A percentile compares a stretch with the other conserved stretches of the same genome.
These are phyloP conservation scores for Ceratocystis huliohia DNA, from an alignment of 2,329 filamentous ascomycete species.

Conservation along the genomic window DNA sequence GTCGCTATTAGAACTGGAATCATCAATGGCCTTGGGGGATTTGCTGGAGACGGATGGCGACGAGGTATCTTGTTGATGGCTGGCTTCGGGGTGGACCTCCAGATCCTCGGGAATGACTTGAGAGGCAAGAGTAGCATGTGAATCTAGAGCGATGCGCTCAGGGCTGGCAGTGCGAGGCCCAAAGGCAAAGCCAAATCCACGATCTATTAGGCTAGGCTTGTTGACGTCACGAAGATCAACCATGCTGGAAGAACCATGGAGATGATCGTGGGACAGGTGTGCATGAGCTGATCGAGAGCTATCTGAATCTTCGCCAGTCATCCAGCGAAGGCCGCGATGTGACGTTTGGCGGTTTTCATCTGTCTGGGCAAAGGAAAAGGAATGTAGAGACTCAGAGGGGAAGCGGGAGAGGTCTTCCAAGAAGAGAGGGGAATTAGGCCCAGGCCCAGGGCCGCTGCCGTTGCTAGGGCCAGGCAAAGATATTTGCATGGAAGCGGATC, in stretches of 20 bases:
- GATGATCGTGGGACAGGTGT: conserved; percentile 89
- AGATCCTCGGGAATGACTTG: conserved; percentile 18
- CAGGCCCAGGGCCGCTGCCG: not conserved
- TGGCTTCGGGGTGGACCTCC: not conserved
- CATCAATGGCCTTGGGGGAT: not conserved
- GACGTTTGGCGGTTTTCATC: conserved; percentile 89
- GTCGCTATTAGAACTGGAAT: not conserved
- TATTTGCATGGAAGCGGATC: conserved; percentile 59
- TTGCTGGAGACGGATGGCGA: not conserved
- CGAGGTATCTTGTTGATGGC: not conserved
- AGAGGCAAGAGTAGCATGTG: conserved; percentile 12
- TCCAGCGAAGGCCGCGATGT: conserved; percentile 44
- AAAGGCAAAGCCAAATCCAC: conserved; percentile 13
- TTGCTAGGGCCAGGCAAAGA: conserved; percentile 44
- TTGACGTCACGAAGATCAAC: conserved; percentile 14
- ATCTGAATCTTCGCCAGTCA: conserved; percentile 74
- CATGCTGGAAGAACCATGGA: conserved; percentile 59
- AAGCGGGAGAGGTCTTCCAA: conserved; percentile 85
- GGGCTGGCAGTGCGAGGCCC: conserved; percentile 19
- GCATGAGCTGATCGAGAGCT: conserved; percentile 39
- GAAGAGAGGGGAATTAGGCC: conserved; percentile 58
- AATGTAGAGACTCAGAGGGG: conserved; percentile 90
- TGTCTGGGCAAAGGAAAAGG: conserved; percentile 94
- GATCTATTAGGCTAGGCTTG: conserved; percentile 4
- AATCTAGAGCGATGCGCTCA: conserved; percentile 3